Evolutionary conservation across 805 yeast genomes (phyloP), one percentile per base, ranked within the genome.

Genomic region (Candida palmyrensis): DNA sequence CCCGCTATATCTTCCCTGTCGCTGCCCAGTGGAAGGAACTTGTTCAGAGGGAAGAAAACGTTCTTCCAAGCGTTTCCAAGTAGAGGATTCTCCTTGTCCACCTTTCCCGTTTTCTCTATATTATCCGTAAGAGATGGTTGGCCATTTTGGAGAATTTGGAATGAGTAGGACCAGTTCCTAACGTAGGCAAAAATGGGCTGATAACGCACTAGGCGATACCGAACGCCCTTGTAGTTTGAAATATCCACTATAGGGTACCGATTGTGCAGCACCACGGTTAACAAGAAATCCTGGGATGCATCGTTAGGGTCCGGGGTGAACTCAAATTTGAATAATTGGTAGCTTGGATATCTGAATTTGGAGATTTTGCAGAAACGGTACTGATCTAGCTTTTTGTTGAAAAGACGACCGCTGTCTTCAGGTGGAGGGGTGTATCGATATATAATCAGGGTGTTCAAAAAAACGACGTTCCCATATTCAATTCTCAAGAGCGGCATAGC

Each of bases 41-140:
- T n/a, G n/a, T n/a, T n/a, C n/a, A n/a, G n/a, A n/a, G n/a, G n/a
- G n/a, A n/a, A n/a, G n/a, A n/a, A n/a, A n/a, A n/a, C n/a, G 27
- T 21, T 21, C 24, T 21, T 21, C 24, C 24, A 21, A 21, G 11
- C 24, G 24, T 21, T 21, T 11, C 27, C 27, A n/a, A 25, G 27
- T 16, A 25, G 14, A 13, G 27, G 27, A 16, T 25, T 25, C 11
- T 11, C 11, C 9, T 11, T 21, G 24, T 21, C 11, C 11, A 21
- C 24, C 24, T 21, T 21, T 21, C 24, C 24, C 11, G 9, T 11
- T 11, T 10, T 14, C 12, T 25, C 27, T 11, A 25, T 7, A n/a
- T 25, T 11, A 25, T 25, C 27, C 7, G 12, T n/a, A 14, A 25
- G 14, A 8, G 27, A 25, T 13, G 12, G 9, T 16, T 25, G 27